Base-by-base conservation (phyloP, 2,329 filamentous ascomycete genomes). In the Aureobasidium sp. region DNA sequence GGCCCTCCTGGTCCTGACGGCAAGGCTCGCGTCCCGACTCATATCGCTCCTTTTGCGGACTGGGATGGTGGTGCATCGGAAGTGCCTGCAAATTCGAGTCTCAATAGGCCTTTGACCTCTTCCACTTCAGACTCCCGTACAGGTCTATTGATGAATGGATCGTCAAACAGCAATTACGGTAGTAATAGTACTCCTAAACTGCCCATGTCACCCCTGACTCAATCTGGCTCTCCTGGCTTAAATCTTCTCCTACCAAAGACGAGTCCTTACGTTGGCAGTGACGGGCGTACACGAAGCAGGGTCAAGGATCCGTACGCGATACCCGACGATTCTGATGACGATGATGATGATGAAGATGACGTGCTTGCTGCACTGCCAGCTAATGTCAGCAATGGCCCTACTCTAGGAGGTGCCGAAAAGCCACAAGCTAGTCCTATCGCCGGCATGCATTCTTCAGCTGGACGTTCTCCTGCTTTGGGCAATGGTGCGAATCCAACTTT, bases 291-390 rank as follows among this genome's bases (percentile, higher is more conserved):
- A 70, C 89, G 87, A 48, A 84, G 87, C 50, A 86, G 90, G 32
- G 85, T 91, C 57, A 89, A 84, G 62, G 94, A 99, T 69, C 94
- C 93, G 0, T 97, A 97, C 67, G 90, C 91, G n/a, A 90, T 97
- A 66, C 92, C 97, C 70, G 79, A 74, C 5, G 73, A 75, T 6
- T 73, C 76, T 73, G 76, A 41, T 20, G 84, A 88, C 60, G 86
- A 86, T 5, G 55, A 58, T 15, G 80, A 86, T 10, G 79, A 84
- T 34, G 51, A 55, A 26, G 51, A 72, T 13, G 56, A 59, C 23
- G 46, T 50, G 34, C 46, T 61, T n/a, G 47, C 41, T 15, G 76
- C 75, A 15, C 75, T 81, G 61, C 78, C 79, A 2, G 68, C 62
- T 41, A 73, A 73, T 17, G 72, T 72, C 12, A 63, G 66, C 36